phyloP scores from a whole-genome alignment of 768 basidiomycete species.

The Pisolithus tinctorius region DNA sequence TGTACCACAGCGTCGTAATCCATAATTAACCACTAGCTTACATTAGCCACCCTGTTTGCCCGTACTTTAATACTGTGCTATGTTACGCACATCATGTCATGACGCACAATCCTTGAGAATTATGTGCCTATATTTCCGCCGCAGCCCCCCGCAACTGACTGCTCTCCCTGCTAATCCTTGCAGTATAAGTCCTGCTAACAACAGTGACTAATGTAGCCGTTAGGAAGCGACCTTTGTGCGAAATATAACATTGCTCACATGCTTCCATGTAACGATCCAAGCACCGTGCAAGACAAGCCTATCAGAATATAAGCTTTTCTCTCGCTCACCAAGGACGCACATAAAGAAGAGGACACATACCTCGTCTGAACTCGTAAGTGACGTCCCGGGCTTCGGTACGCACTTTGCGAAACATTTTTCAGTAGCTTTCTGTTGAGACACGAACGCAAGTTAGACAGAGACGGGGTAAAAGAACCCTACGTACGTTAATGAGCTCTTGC shows the following conservation, averaged over 20 bases:
- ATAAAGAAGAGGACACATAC: constrained; percentile 28
- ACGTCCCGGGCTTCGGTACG: constrained; percentile 64
- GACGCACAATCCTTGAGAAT: neutral
- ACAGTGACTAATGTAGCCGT: constrained; percentile 53
- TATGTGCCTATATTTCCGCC: constrained; percentile 1
- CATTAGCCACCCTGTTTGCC: neutral
- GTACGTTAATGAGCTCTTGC: constrained; percentile 75
- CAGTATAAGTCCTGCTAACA: constrained; percentile 62
- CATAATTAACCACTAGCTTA: constrained; percentile 1
- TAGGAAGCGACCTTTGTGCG: neutral
- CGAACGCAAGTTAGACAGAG: neutral
- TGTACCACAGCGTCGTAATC: constrained; percentile 4
- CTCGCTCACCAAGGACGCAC: neutral
- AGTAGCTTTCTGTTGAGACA: constrained; percentile 54
- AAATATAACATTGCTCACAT: constrained; percentile 43
- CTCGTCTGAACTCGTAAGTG: constrained; percentile 68
- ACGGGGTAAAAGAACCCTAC: neutral
- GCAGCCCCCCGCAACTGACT: constrained; percentile 19
- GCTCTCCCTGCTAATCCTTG: constrained; percentile 51
- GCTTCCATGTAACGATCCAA: constrained; percentile 82
- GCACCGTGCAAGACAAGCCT: constrained; percentile 74
- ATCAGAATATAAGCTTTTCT: neutral
- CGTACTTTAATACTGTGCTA: neutral
- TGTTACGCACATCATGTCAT: neutral
- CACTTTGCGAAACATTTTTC: constrained; percentile 78